These are phyloP conservation scores for Xylaria sp. DNA, from an alignment of 495 filamentous ascomycete genomes.

Conservation along the genomic window DNA sequence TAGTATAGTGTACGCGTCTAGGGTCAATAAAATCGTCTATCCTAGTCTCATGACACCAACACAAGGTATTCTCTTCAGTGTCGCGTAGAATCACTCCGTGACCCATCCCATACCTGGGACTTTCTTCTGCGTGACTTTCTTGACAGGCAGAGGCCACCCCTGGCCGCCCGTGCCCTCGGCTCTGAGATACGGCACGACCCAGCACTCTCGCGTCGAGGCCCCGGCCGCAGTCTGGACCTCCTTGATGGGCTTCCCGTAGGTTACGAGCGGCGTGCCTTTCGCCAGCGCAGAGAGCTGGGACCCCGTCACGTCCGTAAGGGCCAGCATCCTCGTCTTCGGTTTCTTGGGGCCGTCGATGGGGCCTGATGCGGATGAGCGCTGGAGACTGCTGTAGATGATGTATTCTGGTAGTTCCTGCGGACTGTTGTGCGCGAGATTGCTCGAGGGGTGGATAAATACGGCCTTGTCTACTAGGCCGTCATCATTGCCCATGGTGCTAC, in stretches of 20 bases:
- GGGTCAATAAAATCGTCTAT: not conserved
- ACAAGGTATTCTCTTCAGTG: not conserved
- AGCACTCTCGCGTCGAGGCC: conserved; percentile 70
- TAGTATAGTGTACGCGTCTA: not conserved
- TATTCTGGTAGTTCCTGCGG: conserved; percentile 79
- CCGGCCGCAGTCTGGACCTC: conserved; percentile 61
- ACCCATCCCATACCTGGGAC: conserved; percentile 78
- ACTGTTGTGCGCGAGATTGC: conserved; percentile 73
- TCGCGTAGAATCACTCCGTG: conserved; percentile 28
- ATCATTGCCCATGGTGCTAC: conserved; percentile 12
- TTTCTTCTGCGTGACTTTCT: conserved; percentile 82
- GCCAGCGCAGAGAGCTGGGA: conserved; percentile 80
- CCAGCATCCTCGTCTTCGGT: conserved; percentile 88
- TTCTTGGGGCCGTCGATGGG: conserved; percentile 56
- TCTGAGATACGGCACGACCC: conserved; percentile 79
- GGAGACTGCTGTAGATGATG: conserved; percentile 85
- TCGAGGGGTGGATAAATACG: conserved; percentile 89
- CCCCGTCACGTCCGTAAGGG: conserved; percentile 77
- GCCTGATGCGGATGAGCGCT: conserved; percentile 60
- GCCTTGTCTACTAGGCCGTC: conserved; percentile 54
- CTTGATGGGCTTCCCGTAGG: conserved; percentile 90
- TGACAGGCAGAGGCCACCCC: conserved; percentile 85
- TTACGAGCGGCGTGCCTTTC: conserved; percentile 82
- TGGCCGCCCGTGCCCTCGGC: conserved; percentile 65
- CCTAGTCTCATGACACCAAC: not conserved